Base-by-base conservation (phyloP, 2,329 filamentous ascomycete genomes). In the Cercospora sp. region DNA sequence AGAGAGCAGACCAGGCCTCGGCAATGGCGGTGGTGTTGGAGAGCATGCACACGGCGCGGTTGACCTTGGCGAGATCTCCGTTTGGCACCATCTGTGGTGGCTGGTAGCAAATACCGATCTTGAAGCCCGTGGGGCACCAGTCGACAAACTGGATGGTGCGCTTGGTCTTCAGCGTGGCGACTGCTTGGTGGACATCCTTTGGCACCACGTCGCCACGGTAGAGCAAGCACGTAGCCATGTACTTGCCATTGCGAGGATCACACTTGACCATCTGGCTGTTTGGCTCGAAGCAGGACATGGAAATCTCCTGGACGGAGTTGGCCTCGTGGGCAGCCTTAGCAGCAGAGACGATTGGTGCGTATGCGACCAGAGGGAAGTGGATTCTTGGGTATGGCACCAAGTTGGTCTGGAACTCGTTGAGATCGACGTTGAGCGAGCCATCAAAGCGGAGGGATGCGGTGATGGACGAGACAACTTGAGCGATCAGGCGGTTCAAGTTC, bases 191-290 rank as follows among this genome's bases (percentile, higher is more conserved):
- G 74, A 92, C 92, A 79, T 98, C 94, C 85, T 97, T 96, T 83
- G 94, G 92, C 71, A 98, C 95, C 77, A 99, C 94, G 79, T 98
- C 95, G 82, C 94, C 95, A 81, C 94, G 94, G 89, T 99, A 99
- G 81, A 99, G 86, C 84, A 99, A 84, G 83, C 94, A 97, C 78
- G 94, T 97, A 74, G 94, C 94, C 94, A 99, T 99, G 89, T 99
- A 99, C 88, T 99, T 99, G 84, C 94, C 94, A 83, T 96, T 94
- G 80, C 94, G 93, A 76, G 94, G 94, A 82, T 99, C 95, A 81
- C 94, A 99, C 88, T 97, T 97, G 82, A 99, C 94, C 94, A 99
- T 99, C 90, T 99, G 94, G 90, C 97, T 97, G 90, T 97, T 92
- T 77, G 94, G 93, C 89, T 99, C 94, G 86, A 99, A 99, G 90